Base-by-base conservation (phyloP, 148 eudicot genomes). In the Spergularia marina region DNA sequence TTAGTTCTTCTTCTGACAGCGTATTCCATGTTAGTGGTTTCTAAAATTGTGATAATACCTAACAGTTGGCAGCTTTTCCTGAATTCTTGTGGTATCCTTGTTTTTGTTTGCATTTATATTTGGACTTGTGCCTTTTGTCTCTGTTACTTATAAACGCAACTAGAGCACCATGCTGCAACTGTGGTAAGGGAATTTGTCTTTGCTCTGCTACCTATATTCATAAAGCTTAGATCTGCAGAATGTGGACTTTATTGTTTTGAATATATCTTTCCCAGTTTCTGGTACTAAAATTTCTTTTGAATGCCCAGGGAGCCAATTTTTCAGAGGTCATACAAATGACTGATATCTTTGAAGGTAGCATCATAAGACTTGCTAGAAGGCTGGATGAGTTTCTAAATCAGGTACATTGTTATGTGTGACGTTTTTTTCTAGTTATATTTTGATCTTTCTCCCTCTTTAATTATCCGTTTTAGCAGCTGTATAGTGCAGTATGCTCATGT, bases 361-460 rank as follows among this genome's bases (percentile, higher is more conserved):
- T 95, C 60, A 95, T 95, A 68, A 81, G 98, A 82, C 84, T 86
- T 53, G 96, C 94, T 57, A 89, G 98, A 85, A 87, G 98, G 83
- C 94, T 95, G 59, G 98, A 95, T 81, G 98, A 95, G 83, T 95
- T 95, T 83, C 72, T 95, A 68, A 95, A 91, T 83, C 98, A 95
- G 96, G 98, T 91, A 75, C 78, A 58, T 74, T 68, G 6, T 39
- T 17, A 65, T 71, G 4, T 68, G n/a, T 11, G 61, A 12, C n/a
- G 30, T 76, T 68, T 15, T 6, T 74, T 49, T 57, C 16, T 47
- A 68, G 55, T 18, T 49, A 66, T 17, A 67, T 41, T 66, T 66
- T 40, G 52, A 44, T 10, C 23, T 74, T 12, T 72, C 34, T 71
- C 0, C 25, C 41, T 70, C 71, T 78, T 78, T 5, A 25, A 54